Base-by-base conservation (phyloP, 106 monocot genomes). In the Allium cepa region DNA sequence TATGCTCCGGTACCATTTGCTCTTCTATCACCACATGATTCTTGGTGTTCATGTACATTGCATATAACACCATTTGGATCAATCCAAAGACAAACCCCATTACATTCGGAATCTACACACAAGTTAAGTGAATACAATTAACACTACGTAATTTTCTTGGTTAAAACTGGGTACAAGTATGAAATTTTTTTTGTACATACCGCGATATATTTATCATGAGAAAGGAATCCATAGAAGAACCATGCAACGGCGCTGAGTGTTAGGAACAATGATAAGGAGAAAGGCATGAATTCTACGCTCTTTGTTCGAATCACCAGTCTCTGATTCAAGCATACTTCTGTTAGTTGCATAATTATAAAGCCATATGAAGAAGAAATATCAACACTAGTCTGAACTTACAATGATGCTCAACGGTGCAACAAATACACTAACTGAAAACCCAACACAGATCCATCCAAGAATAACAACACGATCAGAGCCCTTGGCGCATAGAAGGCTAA, bases 271-370 rank as follows among this genome's bases (percentile, higher is more conserved):
- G 90, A 90, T 7, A 90, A 56, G 2, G 56, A 49, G 62, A 86
- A 82, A 2, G 90, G 90, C 90, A 90, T 90, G 83, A 76, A 90
- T 70, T 90, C 86, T 0, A 78, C 85, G 49, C 90, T 90, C 64
- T 62, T 85, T 70, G 90, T 86, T n/a, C 58, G 71, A 0, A 90
- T 78, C 14, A 90, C 90, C 4, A 86, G 75, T 63, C 75, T 78
- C 90, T 90, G 80, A 26, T 36, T 36, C 5, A 36, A 36, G 36
- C 36, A 36, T 36, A 36, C 36, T 5, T 36, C 5, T 36, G 36
- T 36, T 36, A 36, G 36, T 5, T 36, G 36, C 36, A 36, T 36
- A 4, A 36, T 36, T 36, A 36, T 36, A 36, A 36, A 36, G 36
- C 36, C 36, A 36, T 36, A 36, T 36, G 5, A 36, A 36, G 36